These are phyloP conservation scores for Citeromyces siamensis DNA, from an alignment of 1,139 yeast genomes.

Conservation along the genomic window DNA sequence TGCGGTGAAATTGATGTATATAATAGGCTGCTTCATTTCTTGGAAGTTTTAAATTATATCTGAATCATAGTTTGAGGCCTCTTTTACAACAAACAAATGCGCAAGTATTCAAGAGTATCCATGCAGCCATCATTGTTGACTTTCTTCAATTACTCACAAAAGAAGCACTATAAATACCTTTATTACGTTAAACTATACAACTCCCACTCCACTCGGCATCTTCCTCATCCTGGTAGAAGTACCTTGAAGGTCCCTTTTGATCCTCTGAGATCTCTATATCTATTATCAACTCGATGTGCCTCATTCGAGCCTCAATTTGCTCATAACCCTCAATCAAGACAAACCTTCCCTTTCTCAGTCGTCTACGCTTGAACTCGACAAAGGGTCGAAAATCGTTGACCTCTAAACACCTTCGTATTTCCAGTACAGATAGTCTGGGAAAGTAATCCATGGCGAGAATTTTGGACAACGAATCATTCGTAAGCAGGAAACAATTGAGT, in stretches of 20 bases:
- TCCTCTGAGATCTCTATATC: slow-evolving; percentile 48
- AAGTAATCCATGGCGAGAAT: slow-evolving; percentile 39
- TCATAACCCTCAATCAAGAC: slow-evolving; percentile 74
- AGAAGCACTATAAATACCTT: too few relatives aligned
- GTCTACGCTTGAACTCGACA: slow-evolving; percentile 54
- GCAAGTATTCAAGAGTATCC: too few relatives aligned
- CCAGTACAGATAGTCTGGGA: slow-evolving; percentile 59
- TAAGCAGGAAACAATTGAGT: slow-evolving; percentile 53
- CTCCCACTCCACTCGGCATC: too few relatives aligned
- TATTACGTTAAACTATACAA: too few relatives aligned
- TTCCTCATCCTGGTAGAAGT: slow-evolving; percentile 39
- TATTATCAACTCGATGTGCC: slow-evolving; percentile 47
- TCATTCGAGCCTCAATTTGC: slow-evolving; percentile 41
- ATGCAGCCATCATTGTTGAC: too few relatives aligned
- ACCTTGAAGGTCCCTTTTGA: too few relatives aligned
- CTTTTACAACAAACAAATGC: too few relatives aligned
- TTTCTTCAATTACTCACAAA: too few relatives aligned
- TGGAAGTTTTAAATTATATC: too few relatives aligned
- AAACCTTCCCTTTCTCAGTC: slow-evolving; percentile 31
- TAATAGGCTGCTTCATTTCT: too few relatives aligned
- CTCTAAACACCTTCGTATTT: slow-evolving; percentile 50
- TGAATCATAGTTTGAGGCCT: too few relatives aligned
- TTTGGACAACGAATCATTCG: slow-evolving; percentile 56
- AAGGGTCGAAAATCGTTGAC: slow-evolving; percentile 52
- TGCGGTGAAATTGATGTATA: too few relatives aligned